Conservation (phyloP, 2,329 filamentous ascomycete genomes). For the Herpotrichia juniperi region DNA sequence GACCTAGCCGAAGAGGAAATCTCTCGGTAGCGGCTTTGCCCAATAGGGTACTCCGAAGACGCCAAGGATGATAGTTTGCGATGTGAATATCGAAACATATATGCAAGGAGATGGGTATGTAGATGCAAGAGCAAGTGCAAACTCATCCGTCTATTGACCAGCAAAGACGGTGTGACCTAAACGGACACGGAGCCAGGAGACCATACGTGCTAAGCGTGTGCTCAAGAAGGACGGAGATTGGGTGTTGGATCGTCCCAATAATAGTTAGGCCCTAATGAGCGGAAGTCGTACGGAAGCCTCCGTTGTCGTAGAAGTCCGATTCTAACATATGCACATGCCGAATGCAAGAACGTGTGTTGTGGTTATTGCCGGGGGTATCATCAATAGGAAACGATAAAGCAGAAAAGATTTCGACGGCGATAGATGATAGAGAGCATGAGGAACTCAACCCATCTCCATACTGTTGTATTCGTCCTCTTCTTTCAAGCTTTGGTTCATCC, state of each 20-base stretch:
- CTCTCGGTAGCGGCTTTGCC: background rate
- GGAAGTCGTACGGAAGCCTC: slow-evolving; percentile 8
- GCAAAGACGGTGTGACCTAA: slow-evolving; percentile 34
- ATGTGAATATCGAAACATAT: slow-evolving; percentile 25
- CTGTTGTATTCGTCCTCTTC: slow-evolving; percentile 87
- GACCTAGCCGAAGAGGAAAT: slow-evolving; percentile 1
- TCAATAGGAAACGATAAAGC: slow-evolving; percentile 28
- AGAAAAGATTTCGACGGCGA: slow-evolving; percentile 19
- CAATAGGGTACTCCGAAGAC: slow-evolving; percentile 18
- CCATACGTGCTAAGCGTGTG: slow-evolving; percentile 1
- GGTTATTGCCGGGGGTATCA: slow-evolving; percentile 45
- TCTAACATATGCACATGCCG: slow-evolving; percentile 32
- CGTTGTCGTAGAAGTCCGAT: slow-evolving; percentile 9
- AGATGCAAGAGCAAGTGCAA: slow-evolving; percentile 28
- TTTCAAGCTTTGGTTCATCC: slow-evolving; percentile 72
- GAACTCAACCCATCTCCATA: slow-evolving; percentile 67
- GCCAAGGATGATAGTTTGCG: slow-evolving; percentile 22
- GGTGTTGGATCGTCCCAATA: background rate
- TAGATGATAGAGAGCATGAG: slow-evolving; percentile 13
- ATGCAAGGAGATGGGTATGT: slow-evolving; percentile 36
- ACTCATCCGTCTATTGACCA: slow-evolving; percentile 37
- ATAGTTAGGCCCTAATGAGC: background rate
- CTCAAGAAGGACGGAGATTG: background rate
- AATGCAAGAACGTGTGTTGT: slow-evolving; percentile 33
- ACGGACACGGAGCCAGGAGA: slow-evolving; percentile 15